Base-by-base conservation (phyloP, 768 basidiomycete genomes). In the Tylopilus cervinicoccineus region DNA sequence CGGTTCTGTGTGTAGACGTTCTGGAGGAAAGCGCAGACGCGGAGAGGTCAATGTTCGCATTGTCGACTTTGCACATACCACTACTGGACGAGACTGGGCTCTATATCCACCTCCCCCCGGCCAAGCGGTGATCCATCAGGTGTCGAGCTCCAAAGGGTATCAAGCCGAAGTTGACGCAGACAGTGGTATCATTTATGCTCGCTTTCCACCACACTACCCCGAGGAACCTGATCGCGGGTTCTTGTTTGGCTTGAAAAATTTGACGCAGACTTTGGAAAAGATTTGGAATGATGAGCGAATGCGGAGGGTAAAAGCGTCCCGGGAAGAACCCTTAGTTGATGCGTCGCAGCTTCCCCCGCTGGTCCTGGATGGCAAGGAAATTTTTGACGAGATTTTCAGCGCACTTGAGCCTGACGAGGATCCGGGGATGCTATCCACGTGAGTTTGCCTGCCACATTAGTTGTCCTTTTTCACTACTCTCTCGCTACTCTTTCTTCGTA, bases 51-150 rank as follows among this genome's bases (percentile, higher is more conserved):
- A 90, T 62, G 88, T 99, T 53, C 91, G 94, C 29, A 83, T 99
- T 43, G 96, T 99, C 47, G 96, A 99, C 69, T 99, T 99, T 70
- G 96, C 95, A 12, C 95, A 97, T 63, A 97, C 96, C 43, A 97
- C 93, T 9, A 97, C 94, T 2, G 96, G 96, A 12, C 77, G 77
- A 20, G 96, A 99, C 67, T 98, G 91, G 80, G 68, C 88, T 36
- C 77, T 84, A 11, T 77, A 78, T 61, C 79, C 84, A 2, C 69
- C 76, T 4, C 66, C 74, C 19, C 65, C 71, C 29, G 73, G 72
- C 49, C 69, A 67, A 29, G 51, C 58, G 34, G 58, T 65, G 26
- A 63, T 73, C 13, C 65, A 72, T 50, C 78, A 82, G 55, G 71
- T 75, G 38, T 74, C 73, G 48, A 80, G 78, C 55, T 76, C 75